Conservation (phyloP, 2,329 filamentous ascomycete species). For the Neonectria sp. region DNA sequence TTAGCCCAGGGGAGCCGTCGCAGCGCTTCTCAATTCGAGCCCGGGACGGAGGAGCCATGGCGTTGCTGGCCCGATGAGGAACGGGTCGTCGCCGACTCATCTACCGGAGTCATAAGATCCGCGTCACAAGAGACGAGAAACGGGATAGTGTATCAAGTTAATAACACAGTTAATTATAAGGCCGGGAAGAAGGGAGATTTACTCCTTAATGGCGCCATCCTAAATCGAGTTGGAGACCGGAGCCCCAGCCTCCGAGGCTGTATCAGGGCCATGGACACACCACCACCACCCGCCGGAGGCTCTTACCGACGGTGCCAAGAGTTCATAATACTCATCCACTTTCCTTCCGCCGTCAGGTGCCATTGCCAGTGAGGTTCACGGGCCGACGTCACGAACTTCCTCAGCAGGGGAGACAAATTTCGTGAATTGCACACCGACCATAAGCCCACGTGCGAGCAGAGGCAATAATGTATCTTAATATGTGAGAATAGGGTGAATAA, state of each 20-base stretch:
- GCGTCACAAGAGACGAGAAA: background rate
- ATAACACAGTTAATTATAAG: no score
- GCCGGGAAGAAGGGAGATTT: background rate
- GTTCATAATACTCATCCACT: background rate
- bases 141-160: background rate
- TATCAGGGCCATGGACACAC: conserved; percentile 20
- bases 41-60: background rate
- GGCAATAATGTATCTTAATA: background rate
- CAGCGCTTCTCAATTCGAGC: background rate
- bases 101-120: conserved; percentile 11
- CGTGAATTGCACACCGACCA: background rate
- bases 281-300: background rate
- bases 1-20: background rate
- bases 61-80: conserved; percentile 2
- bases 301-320: background rate
- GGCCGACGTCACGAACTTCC: background rate
- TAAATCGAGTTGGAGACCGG: conserved; percentile 32
- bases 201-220: conserved; percentile 4
- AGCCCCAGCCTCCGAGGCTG: conserved; percentile 31
- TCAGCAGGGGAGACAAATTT: background rate
- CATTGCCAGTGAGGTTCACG: background rate
- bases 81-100: background rate
- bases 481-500: background rate
- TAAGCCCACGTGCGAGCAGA: background rate
- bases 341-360: background rate